Evolutionary conservation across 2,329 filamentous ascomycete genomes (phyloP), one percentile per base, ranked within the genome.

Genomic region (Chaetomiaceae sp.): DNA sequence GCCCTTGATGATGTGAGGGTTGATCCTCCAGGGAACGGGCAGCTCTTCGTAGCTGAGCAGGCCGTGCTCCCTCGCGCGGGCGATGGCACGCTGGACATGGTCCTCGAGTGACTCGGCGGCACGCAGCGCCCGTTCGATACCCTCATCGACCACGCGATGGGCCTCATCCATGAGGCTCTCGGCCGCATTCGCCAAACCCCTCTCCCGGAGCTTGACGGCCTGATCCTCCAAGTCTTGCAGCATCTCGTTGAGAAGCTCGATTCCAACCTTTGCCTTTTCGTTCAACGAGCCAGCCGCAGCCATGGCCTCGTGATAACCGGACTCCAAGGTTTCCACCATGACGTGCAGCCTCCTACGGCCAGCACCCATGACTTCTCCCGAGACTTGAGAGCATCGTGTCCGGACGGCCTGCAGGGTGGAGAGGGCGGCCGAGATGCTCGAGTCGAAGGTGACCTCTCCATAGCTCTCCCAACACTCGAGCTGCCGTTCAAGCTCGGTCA

Each of bases 261-360:
- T 86, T 5, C 91, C 89, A 33, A 92, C 86, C 56, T 89, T 83
- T 3, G 92, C 91, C 73, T 97, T 97, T 63, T 96, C 91, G 65
- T 94, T 90, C 63, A 97, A 73, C 0, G 90, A 91, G 66, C 89
- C 91, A 59, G 91, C 90, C 2, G 88, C 88, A 15, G 82, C 85
- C 59, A 99, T 72, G 1, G 88, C 91, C 63, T 94, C 89, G 58
- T 95, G 86, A 71, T 96, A 99, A 59, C 89, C 81, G 25, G 80
- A 80, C 69, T 99, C 94, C 14, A 99, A 76, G 0, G 91, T 96
- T 64, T 97, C 92, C 31, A 99, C 90, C 74, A 97, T 85, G 54
- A 97, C 83, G 59, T 89, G 88, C 55, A 95, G 84, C 56, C 91
- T 82, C 59, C 89, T 83, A 48, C 89, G 85, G 20, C 94, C 91